A percentile compares a stretch with the other conserved stretches of the same genome.
Evolutionary conservation across 2,329 filamentous ascomycete species (phyloP).

Genomic region (Venturia asperata): DNA sequence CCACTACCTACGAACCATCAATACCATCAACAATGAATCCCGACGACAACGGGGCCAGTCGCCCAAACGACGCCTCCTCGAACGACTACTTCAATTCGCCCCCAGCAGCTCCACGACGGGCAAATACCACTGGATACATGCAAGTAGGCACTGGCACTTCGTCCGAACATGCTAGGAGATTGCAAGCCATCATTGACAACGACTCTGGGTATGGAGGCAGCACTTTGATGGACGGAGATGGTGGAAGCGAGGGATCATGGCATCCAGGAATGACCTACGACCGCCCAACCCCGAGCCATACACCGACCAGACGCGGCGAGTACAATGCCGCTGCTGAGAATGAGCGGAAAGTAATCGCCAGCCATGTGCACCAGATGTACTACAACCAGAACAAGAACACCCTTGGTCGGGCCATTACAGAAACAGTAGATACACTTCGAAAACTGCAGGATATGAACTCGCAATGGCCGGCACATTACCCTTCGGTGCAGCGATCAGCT

Average conservation of each 20-base stretch:
- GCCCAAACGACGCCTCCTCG: background rate
- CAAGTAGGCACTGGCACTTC: conserved; percentile 77
- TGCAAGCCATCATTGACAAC: conserved; percentile 73
- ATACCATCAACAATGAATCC: conserved; percentile 6
- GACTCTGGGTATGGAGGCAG: conserved; percentile 93
- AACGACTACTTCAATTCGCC: conserved; percentile 29
- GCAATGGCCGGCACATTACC: conserved; percentile 91
- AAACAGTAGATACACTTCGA: conserved; percentile 75
- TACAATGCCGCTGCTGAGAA: conserved; percentile 48
- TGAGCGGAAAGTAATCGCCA: conserved; percentile 63
- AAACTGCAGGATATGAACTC: conserved; percentile 82
- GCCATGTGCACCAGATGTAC: conserved; percentile 84
- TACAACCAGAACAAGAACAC: conserved; percentile 89
- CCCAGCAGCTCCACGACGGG: conserved; percentile 5
- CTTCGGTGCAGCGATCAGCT: conserved; percentile 61
- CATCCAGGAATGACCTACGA: conserved; percentile 51
- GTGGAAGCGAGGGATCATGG: conserved; percentile 45
- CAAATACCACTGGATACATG: conserved; percentile 61
- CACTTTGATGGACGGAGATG: conserved; percentile 52
- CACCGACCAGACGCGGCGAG: conserved; percentile 44
- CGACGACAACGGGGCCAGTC: conserved; percentile 3
- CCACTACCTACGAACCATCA: background rate
- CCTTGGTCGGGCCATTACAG: conserved; percentile 79
- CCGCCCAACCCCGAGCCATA: conserved; percentile 50
- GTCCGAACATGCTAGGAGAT: conserved; percentile 70